Evolutionary conservation across 495 filamentous ascomycete genomes (phyloP).

Genomic region (Arthonia radiata): DNA sequence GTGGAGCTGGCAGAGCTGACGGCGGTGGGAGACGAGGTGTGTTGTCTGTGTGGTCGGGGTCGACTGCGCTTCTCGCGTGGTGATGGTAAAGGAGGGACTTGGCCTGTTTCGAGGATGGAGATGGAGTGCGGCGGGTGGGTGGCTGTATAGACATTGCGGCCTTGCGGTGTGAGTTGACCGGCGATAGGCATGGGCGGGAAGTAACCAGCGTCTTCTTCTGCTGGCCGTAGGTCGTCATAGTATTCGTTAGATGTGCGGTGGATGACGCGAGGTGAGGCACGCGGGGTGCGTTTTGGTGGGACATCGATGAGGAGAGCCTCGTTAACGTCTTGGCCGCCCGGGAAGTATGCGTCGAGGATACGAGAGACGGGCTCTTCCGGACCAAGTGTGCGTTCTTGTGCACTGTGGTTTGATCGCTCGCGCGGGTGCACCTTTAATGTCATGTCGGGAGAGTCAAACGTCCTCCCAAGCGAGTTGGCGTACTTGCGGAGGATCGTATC

Average conservation of each 20-base stretch:
- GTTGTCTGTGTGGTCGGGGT: conserved; percentile 38
- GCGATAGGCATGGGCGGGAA: conserved; percentile 59
- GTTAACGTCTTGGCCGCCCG: conserved; percentile 68
- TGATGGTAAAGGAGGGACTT: conserved; percentile 61
- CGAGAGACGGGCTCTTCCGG: conserved; percentile 69
- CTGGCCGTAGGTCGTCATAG: conserved; percentile 30
- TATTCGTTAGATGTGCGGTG: conserved; percentile 30
- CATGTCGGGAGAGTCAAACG: conserved; percentile 74
- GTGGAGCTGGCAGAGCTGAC: conserved; percentile 18
- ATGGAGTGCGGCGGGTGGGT: conserved; percentile 31
- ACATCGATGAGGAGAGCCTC: conserved; percentile 86
- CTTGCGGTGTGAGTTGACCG: conserved; percentile 18
- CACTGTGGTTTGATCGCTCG: conserved; percentile 14
- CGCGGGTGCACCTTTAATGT: conserved; percentile 36
- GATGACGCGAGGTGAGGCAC: conserved; percentile 39
- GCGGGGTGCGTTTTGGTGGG: conserved; percentile 58
- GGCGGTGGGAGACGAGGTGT: conserved; percentile 62
- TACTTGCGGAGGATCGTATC: conserved; percentile 87
- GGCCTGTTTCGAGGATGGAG: conserved; percentile 52
- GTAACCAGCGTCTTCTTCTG: conserved; percentile 59
- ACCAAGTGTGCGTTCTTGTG: conserved; percentile 39
- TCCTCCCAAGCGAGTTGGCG: conserved; percentile 67
- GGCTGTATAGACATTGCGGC: conserved; percentile 9
- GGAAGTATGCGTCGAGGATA: conserved; percentile 63
- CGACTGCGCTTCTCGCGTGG: conserved; percentile 36